Evolutionary conservation across 805 yeast genomes (phyloP), one percentile per base, ranked within the genome.

Genomic region (Nakazawaea holstii): DNA sequence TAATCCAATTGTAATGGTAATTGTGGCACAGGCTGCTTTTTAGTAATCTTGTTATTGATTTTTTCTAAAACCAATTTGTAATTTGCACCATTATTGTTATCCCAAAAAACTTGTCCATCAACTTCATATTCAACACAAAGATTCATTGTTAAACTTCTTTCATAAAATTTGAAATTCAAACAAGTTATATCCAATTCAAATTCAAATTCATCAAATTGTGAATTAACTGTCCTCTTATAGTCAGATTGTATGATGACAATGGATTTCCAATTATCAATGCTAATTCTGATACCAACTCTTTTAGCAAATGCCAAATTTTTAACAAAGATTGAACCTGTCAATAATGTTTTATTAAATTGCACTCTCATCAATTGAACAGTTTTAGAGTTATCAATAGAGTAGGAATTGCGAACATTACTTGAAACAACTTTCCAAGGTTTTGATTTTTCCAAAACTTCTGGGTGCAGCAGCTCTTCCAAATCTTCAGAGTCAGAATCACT

Each of bases 251-350:
- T 72, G 68, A 60, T 73, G 76, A 53, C 67, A 66, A 54, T 72
- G 56, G 74, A 70, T 43, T 68, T 65, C 77, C 77, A 81, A 48
- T 68, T 59, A 61, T 80, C 76, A 46, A 68, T 61, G 4, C 84
- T 72, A 49, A 78, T 60, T 55, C 76, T 78, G 32, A 80, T 56
- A 33, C 64, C 58, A 39, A 72, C 62, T 44, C 60, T 61, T 54
- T 72, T 72, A 45, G 68, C 65, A 55, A 64, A 72, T 0, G 69
- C 53, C 20, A 68, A 10, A 53, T 72, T 72, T 38, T 60, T 57
- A 24, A 68, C 75, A 49, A 62, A 67, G 27, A 70, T 62, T 43
- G 66, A 62, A 0, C 77, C 77, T 48, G 62, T 60, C 35, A 72
- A 61, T 39, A 72, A 66, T 14, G 29, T 32, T 52, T 77, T 79